Evolutionary conservation across 2,329 filamentous ascomycete species (phyloP).

Genomic region (Fusarium nisikadoi): DNA sequence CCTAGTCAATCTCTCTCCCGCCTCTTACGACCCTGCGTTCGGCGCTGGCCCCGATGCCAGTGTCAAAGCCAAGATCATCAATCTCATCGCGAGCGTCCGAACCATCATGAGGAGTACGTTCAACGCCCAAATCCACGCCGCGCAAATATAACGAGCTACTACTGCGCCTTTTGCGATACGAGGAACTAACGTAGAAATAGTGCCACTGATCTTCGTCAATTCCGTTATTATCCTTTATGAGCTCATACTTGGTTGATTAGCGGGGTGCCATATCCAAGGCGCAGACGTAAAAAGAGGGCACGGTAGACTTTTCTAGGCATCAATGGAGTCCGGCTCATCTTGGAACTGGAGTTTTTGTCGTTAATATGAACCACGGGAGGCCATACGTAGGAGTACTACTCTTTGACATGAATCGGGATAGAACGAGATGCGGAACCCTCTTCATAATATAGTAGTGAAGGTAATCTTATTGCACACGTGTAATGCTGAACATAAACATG

Average conservation of each 20-base stretch:
- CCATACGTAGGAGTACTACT: not conserved
- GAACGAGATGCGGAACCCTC: not conserved
- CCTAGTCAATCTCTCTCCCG: constrained; percentile 78
- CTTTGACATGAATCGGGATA: constrained; percentile 1
- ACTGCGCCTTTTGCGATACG: not conserved
- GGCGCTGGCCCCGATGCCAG: constrained; percentile 78
- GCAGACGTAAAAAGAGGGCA: constrained; percentile 30
- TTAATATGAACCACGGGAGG: constrained; percentile 22
- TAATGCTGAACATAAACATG: not conserved
- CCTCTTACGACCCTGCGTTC: constrained; percentile 79
- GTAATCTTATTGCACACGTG: not conserved
- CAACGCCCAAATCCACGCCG: not conserved
- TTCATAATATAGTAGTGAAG: not conserved
- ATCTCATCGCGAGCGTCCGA: constrained; percentile 88
- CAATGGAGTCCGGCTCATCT: constrained; percentile 35
- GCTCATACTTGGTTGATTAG: constrained; percentile 74
- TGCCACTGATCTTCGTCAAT: constrained; percentile 87
- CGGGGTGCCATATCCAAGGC: not conserved
- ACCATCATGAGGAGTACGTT: constrained; percentile 87
- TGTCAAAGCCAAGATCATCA: constrained; percentile 87
- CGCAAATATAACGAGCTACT: not conserved
- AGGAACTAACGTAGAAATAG: constrained; percentile 56
- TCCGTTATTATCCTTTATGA: constrained; percentile 85
- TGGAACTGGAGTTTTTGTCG: constrained; percentile 32
- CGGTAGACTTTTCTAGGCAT: constrained; percentile 31